These are phyloP conservation scores for Fraxinus angustifolia DNA, from an alignment of 305 asterid genomes.

Conservation along the genomic window DNA sequence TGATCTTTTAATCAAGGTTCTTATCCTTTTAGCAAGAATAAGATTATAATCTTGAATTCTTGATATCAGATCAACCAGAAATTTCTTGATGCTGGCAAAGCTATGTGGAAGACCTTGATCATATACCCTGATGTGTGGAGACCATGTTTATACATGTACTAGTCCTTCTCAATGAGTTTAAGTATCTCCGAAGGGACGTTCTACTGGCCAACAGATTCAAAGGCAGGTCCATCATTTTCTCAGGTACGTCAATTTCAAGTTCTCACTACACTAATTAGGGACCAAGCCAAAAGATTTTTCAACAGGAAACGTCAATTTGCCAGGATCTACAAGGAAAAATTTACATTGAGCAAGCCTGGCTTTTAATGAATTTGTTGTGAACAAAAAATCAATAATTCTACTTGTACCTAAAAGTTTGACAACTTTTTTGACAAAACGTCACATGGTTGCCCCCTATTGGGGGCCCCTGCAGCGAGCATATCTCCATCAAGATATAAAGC, in stretches of 20 bases:
- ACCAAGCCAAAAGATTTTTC: background rate
- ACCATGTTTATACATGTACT: slow-evolving; percentile 84
- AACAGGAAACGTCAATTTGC: background rate
- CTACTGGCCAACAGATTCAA: slow-evolving; percentile 84
- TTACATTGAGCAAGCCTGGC: background rate
- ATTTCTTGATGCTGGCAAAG: slow-evolving; percentile 60
- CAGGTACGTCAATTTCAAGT: slow-evolving; percentile 41
- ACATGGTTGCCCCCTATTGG: too few relatives aligned
- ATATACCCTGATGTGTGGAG: slow-evolving; percentile 77
- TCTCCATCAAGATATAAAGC: background rate
- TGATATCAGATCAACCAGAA: slow-evolving; percentile 62
- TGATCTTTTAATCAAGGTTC: background rate
- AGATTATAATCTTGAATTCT: slow-evolving; percentile 9
- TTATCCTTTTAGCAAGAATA: background rate
- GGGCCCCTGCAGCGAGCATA: too few relatives aligned
- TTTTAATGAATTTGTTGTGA: background rate
- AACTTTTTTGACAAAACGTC: too few relatives aligned
- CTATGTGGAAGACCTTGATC: slow-evolving; percentile 75
- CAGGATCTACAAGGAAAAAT: background rate
- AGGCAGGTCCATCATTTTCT: slow-evolving; percentile 67
- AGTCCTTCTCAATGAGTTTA: slow-evolving; percentile 70
- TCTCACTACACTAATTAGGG: background rate
- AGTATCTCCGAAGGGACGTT: slow-evolving; percentile 82
- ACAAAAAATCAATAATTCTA: background rate
- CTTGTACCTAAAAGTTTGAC: background rate